phyloP scores from a whole-genome alignment of 345 rosid genomes.

The Cardamine resedifolia region DNA sequence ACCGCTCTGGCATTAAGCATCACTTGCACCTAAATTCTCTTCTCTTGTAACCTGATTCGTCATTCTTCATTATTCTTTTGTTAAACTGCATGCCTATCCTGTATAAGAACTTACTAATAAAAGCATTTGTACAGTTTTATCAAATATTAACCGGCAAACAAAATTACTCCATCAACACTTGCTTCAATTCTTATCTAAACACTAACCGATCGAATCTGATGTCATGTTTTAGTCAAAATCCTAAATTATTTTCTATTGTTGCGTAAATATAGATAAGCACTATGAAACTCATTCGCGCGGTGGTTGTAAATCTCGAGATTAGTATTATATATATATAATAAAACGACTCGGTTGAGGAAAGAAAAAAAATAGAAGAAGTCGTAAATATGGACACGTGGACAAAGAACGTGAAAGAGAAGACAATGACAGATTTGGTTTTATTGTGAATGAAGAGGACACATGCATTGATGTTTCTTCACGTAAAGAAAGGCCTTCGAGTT shows the following conservation, averaged over 20 bases:
- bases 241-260: slow-evolving; percentile 5
- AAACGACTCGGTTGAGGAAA: background rate
- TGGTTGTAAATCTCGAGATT: slow-evolving; percentile 36
- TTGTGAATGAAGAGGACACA: slow-evolving; percentile 36
- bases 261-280: slow-evolving; percentile 19
- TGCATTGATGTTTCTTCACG: slow-evolving; percentile 44
- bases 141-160: background rate
- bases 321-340: background rate
- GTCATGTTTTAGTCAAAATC: slow-evolving; percentile 19
- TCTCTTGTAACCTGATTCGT: background rate
- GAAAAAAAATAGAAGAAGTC: background rate
- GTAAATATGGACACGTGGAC: slow-evolving; percentile 18
- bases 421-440: slow-evolving; percentile 21
- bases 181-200: background rate
- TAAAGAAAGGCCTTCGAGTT: slow-evolving; percentile 43
- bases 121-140: background rate
- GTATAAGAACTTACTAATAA: background rate
- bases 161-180: background rate
- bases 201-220: slow-evolving; percentile 8
- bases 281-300: slow-evolving; percentile 22
- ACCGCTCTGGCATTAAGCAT: background rate
- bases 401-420: slow-evolving; percentile 32
- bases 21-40: background rate
- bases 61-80: no score
- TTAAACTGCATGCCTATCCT: no score